phyloP scores from a whole-genome alignment of 2,329 filamentous ascomycete genomes.

The Diaporthe nobilis region DNA sequence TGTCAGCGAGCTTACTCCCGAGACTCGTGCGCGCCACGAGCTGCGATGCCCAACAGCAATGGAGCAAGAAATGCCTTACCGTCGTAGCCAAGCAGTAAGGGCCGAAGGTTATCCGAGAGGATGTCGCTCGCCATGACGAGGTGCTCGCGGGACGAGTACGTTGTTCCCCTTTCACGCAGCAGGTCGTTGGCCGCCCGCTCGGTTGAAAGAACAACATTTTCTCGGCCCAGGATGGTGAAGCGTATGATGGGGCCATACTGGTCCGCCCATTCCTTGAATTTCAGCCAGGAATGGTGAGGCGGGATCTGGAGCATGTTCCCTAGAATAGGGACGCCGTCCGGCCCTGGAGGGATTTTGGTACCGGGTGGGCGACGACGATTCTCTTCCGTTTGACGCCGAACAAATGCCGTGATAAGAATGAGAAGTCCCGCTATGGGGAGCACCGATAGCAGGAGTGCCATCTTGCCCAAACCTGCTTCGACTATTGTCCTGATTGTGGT shows the following conservation, averaged over 20 bases:
- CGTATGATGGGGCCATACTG: neutral
- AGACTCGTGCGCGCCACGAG: neutral
- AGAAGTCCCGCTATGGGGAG: neutral
- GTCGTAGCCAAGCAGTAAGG: neutral
- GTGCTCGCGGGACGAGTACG: conserved; percentile 2
- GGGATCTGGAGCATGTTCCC: conserved; percentile 8
- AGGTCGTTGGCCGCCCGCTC: conserved; percentile 9
- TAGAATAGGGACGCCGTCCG: neutral
- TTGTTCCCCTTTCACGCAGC: conserved; percentile 3
- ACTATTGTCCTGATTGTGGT: neutral
- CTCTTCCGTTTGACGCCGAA: neutral
- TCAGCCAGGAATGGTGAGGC: conserved; percentile 10
- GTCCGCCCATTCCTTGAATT: conserved; percentile 13
- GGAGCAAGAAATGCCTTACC: neutral
- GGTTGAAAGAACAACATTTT: conserved; percentile 9
- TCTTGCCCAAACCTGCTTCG: neutral
- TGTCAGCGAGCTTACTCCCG: neutral
- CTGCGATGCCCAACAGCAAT: neutral
- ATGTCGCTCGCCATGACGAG: neutral
- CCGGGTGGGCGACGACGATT: neutral
- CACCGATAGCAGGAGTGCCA: neutral
- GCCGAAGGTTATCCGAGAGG: conserved; percentile 7
- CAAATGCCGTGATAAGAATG: neutral
- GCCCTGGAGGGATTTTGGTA: neutral
- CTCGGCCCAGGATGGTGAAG: neutral